phyloP scores from a whole-genome alignment of 2,329 filamentous ascomycete species.

The Leptographium lundbergii region DNA sequence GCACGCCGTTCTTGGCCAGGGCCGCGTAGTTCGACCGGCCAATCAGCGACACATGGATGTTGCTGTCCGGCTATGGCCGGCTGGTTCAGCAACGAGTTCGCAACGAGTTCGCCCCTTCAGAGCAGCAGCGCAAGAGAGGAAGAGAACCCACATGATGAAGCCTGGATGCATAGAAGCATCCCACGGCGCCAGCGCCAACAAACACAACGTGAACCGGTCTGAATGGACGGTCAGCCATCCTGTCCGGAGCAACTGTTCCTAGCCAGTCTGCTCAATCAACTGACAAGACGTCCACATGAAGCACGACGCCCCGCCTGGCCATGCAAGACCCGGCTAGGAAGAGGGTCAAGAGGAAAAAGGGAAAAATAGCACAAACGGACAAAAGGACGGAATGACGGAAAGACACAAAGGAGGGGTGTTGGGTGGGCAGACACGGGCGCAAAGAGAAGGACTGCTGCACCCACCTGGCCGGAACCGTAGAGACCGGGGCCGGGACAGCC shows the following conservation, averaged over 20 bases:
- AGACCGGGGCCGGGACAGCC: neutral
- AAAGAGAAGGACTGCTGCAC: too few relatives aligned
- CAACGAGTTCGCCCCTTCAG: neutral
- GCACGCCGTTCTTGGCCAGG: constrained; percentile 48
- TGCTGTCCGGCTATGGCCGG: constrained; percentile 28
- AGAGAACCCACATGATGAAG: constrained; percentile 40
- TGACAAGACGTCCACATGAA: too few relatives aligned
- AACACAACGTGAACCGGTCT: constrained; percentile 48
- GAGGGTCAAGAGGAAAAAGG: neutral
- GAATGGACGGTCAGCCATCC: neutral
- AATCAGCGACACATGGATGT: constrained; percentile 53
- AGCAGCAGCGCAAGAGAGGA: neutral
- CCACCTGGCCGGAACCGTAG: neutral
- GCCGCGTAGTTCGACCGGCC: constrained; percentile 61
- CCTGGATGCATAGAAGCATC: constrained; percentile 59
- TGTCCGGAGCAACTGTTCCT: too few relatives aligned
- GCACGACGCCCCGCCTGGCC: too few relatives aligned
- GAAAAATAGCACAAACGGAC: neutral
- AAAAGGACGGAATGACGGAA: neutral
- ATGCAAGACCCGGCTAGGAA: neutral
- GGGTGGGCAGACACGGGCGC: too few relatives aligned
- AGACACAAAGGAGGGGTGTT: too few relatives aligned
- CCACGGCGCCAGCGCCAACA: constrained; percentile 58
- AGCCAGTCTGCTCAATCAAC: too few relatives aligned
- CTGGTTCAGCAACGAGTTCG: neutral